Evolutionary conservation across 495 filamentous ascomycete species (phyloP), one percentile per base, ranked within the genome.

Genomic region (Pseudoneurospora amorphoporcata): DNA sequence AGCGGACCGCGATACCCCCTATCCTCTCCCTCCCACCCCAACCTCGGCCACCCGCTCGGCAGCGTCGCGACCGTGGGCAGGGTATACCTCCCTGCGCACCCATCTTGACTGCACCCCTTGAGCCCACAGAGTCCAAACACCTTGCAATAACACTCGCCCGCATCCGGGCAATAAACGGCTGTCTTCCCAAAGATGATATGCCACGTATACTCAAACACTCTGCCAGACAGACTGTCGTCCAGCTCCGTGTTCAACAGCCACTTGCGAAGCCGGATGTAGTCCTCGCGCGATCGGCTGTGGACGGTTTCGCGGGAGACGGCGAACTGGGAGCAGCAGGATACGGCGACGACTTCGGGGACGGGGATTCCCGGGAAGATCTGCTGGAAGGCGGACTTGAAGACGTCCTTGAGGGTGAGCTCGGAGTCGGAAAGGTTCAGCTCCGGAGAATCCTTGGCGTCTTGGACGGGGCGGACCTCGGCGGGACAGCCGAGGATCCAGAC

Each of bases 121-220:
- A 91, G 72, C 74, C 87, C 78, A 77, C 89, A 91, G 58, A 87
- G 73, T 0, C 89, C 89, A 75, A 87, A 92, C 16, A 88, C 83
- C 73, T 89, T 88, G 80, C 90, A 92, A 73, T 90, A 90, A 75
- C 90, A 92, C 39, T 86, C 83, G 37, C 78, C 77, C 16, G 88
- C 86, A 2, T 78, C 77, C 0, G 89, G 90, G 70, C 90, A 92
- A 74, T 88, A 80, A 6, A 90, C 82, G 16, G 87, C 79, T 16
- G 78, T 75, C 70, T 79, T 83, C 39, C 81, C 79, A 41, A 82
- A 82, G n/a, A 82, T 81, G 29, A 83, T 87, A 81, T 93, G 91
- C 91, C 91, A 93, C 72, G 88, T 76, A 75, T 90, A 92, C 81
- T 93, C 91, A 82, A 92, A 84, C 17, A 93, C 82, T 17, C 90